phyloP scores from a whole-genome alignment of 78 protist genomes.

The Dictyostelium purpureum region DNA sequence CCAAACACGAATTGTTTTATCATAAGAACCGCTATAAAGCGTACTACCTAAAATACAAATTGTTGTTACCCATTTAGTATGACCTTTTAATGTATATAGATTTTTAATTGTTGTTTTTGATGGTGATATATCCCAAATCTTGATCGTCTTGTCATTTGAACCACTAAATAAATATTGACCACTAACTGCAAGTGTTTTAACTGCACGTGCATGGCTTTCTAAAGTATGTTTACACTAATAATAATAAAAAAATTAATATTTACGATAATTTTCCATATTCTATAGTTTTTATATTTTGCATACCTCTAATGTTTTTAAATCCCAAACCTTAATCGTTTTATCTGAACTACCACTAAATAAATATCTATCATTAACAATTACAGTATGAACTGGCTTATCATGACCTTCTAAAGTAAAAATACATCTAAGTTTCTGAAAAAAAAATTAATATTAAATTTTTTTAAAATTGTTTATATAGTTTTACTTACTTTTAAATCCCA shows the following conservation, averaged over 20 bases:
- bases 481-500: conserved; percentile 77
- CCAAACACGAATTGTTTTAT: conserved; percentile 80
- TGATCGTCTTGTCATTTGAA: conserved; percentile 74
- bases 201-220: conserved; percentile 68
- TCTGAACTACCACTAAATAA: conserved; percentile 74
- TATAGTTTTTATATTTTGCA: neutral
- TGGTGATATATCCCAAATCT: conserved; percentile 85
- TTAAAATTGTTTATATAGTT: neutral
- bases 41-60: conserved; percentile 42
- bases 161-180: conserved; percentile 83
- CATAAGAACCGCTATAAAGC: conserved; percentile 74
- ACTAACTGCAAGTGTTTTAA: conserved; percentile 39
- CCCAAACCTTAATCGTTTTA: conserved; percentile 81
- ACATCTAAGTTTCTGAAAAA: conserved; percentile 66
- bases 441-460: neutral
- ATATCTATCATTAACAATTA: conserved; percentile 47
- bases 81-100: conserved; percentile 76
- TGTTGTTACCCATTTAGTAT: conserved; percentile 76
- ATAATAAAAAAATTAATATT: too few relatives aligned
- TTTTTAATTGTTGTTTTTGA: conserved; percentile 56
- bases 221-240: conserved; percentile 67
- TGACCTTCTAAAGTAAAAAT: conserved; percentile 77
- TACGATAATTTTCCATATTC: conserved; percentile 36
- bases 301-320: conserved; percentile 38
- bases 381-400: conserved; percentile 59